Conservation (phyloP, 768 basidiomycete species). For the Macrolepiota dolichaula region DNA sequence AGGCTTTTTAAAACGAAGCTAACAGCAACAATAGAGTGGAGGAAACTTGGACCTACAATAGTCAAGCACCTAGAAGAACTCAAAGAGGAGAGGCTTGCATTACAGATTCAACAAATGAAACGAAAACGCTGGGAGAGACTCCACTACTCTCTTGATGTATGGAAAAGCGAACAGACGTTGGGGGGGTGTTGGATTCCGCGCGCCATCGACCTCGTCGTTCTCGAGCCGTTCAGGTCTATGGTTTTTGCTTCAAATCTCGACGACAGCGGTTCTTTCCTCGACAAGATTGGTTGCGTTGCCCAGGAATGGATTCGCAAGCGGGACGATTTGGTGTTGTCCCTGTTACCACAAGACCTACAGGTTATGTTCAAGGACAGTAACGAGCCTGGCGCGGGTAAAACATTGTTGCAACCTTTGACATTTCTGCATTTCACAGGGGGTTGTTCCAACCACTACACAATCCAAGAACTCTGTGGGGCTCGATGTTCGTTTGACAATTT, state of each 20-base stretch:
- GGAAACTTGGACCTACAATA: background rate
- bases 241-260: background rate
- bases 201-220: background rate
- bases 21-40: background rate
- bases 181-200: background rate
- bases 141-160: background rate
- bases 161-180: background rate
- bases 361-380: background rate
- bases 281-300: background rate
- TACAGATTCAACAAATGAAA: too few relatives aligned
- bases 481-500: too few relatives aligned
- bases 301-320: background rate
- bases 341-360: background rate
- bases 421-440: too few relatives aligned
- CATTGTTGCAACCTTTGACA: background rate
- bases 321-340: background rate
- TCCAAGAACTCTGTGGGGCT: background rate
- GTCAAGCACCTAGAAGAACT: background rate
- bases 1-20: background rate
- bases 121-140: background rate
- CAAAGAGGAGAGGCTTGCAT: too few relatives aligned
- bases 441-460: too few relatives aligned
- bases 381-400: background rate
- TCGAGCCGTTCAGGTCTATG: constrained; percentile 2
- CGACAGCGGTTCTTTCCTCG: background rate